phyloP scores from a whole-genome alignment of 225 moss, liverwort and hornwort species.

The Bryoerythrophyllum caledonicum region DNA sequence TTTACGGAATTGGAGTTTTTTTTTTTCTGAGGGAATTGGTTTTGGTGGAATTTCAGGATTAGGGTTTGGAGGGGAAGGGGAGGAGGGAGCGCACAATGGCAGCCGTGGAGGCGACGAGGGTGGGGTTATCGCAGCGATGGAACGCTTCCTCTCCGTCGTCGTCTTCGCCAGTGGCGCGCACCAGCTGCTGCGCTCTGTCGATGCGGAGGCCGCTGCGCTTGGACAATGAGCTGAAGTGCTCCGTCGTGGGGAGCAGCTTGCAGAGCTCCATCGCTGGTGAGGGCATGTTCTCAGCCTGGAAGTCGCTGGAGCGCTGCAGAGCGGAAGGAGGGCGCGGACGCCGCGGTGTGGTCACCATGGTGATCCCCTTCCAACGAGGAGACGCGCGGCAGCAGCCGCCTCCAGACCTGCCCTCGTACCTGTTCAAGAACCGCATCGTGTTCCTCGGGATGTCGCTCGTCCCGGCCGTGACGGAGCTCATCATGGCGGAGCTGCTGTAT shows the following conservation, averaged over 20 bases:
- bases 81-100: slow-evolving; percentile 26
- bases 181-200: slow-evolving; percentile 16
- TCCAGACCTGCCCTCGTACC: slow-evolving; percentile 89
- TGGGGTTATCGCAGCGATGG: slow-evolving; percentile 41
- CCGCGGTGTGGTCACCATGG: slow-evolving; percentile 53
- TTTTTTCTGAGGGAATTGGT: neutral
- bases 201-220: slow-evolving; percentile 25
- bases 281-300: slow-evolving; percentile 51
- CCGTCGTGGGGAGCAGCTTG: slow-evolving; percentile 38
- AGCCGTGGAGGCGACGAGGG: slow-evolving; percentile 32
- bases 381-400: slow-evolving; percentile 98
- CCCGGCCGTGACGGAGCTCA: slow-evolving; percentile 94
- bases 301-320: slow-evolving; percentile 23
- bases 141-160: slow-evolving; percentile 35
- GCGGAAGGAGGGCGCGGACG: slow-evolving; percentile 1
- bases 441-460: slow-evolving; percentile 99
- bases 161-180: slow-evolving; percentile 11
- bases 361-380: slow-evolving; percentile 96
- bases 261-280: slow-evolving; percentile 52
- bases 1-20: neutral
- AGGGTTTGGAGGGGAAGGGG: slow-evolving; percentile 34
- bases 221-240: slow-evolving; percentile 39
- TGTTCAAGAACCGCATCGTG: slow-evolving; percentile 97
- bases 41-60: slow-evolving; percentile 6
- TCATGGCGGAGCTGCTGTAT: slow-evolving; percentile 97